Conservation (phyloP, 1,139 yeast species). For the Saccharomyces hybrid region DNA sequence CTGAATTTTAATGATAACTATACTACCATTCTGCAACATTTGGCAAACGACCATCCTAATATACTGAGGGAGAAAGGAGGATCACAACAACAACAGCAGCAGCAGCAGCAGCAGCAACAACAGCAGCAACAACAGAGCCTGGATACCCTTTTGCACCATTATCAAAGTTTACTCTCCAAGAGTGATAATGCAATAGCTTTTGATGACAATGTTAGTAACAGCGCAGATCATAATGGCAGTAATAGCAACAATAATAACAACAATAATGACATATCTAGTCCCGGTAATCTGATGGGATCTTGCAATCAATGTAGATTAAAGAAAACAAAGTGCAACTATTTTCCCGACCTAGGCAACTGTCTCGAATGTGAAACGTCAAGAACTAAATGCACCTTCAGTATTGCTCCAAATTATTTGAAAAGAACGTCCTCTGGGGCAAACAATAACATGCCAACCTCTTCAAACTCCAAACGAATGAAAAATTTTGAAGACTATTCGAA, state of each 20-base stretch:
- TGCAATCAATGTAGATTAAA: conserved; percentile 67
- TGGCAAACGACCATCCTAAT: conserved; percentile 14
- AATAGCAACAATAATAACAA: not conserved
- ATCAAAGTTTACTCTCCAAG: conserved; percentile 20
- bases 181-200: conserved; percentile 11
- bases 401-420: conserved; percentile 12
- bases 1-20: conserved; percentile 23
- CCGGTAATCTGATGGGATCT: conserved; percentile 33
- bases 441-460: conserved; percentile 13
- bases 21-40: conserved; percentile 16
- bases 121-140: conserved; percentile 17
- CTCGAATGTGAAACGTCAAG: conserved; percentile 64
- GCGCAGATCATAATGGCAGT: not conserved
- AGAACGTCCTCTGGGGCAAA: not conserved
- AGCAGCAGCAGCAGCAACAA: conserved; percentile 5
- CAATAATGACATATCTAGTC: conserved; percentile 10
- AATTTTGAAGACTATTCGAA: conserved; percentile 5
- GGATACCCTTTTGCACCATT: conserved; percentile 26
- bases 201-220: not conserved
- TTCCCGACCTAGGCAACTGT: conserved; percentile 53
- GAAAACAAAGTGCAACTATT: conserved; percentile 56
- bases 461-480: conserved; percentile 5
- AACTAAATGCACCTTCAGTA: conserved; percentile 51
- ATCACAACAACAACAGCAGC: conserved; percentile 2
- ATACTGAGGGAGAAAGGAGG: conserved; percentile 6